Evolutionary conservation across 1,284 basidiomycete genomes (phyloP), one percentile per base, ranked within the genome.

Genomic region (Cutaneotrichosporon dermatis): DNA sequence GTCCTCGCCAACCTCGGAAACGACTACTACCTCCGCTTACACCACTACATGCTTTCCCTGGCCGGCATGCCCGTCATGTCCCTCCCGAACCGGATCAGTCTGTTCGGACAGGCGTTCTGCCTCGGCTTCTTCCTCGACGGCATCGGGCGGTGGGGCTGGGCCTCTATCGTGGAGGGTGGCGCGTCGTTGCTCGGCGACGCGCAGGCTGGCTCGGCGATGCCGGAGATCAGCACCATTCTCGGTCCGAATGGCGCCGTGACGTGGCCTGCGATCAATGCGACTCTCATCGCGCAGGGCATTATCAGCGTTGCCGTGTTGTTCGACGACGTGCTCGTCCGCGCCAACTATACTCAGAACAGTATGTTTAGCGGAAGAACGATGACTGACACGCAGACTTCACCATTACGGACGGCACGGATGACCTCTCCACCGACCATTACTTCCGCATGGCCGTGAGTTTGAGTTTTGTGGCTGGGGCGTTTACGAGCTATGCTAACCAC

Each of bases 91-190:
- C 63, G 75, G 6, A 66, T 76, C 39, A 65, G 63, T 37, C 55
- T 73, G 15, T 69, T 71, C 49, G 62, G 61, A 1, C 72, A 74
- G 62, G 71, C 72, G 4, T 72, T 77, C 61, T 60, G 67, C 41
- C 61, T 75, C 33, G 75, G 71, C 13, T 61, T 71, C 39, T 77
- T 73, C 64, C 61, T 76, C 37, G 75, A 77, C 62, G 75, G 75
- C 11, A 64, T 71, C 3, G 74, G 73, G 1, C 54, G 74, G 40
- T 77, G 75, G 75, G 74, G 74, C 0, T 76, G 72, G 73, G 74
- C 64, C 15, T 65, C 69, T 53, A 67, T 77, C n/a, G 60, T 76
- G n/a, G 62, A 77, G 64, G 36, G 54, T 58, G 45, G 43, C 8
- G 40, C 11, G 16, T 33, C 35, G 12, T 58, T 73, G 6, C 51